Evolutionary conservation across 2,329 filamentous ascomycete genomes (phyloP).

Genomic region (Fusarium fracticaudum): DNA sequence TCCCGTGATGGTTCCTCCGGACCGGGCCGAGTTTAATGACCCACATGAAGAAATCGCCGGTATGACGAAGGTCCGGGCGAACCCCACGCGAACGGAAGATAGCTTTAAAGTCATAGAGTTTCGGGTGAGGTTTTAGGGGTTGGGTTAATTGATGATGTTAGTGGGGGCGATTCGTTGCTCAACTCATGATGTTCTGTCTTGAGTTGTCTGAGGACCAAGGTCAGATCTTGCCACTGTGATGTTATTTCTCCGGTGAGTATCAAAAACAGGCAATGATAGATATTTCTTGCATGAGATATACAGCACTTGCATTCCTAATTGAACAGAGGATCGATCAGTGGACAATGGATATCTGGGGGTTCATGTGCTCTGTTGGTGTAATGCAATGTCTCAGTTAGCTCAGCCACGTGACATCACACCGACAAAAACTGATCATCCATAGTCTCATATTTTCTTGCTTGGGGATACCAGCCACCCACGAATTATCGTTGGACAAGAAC

Average conservation of each 20-base stretch:
- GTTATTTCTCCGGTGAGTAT: not conserved
- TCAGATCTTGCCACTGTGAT: slow-evolving; percentile 15
- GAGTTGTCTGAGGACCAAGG: not conserved
- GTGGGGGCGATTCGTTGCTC: not conserved
- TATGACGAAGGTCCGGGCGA: slow-evolving; percentile 2
- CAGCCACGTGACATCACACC: slow-evolving; percentile 45
- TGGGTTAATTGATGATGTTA: not conserved
- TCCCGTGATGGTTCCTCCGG: slow-evolving; percentile 9
- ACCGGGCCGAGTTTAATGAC: slow-evolving; percentile 35
- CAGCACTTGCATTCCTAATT: not conserved
- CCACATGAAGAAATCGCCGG: slow-evolving; percentile 29
- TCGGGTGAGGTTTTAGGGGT: not conserved
- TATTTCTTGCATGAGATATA: slow-evolving; percentile 7
- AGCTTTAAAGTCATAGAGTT: not conserved
- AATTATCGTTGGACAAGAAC: slow-evolving; percentile 15
- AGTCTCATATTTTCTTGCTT: slow-evolving; percentile 7
- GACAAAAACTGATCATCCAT: slow-evolving; percentile 35
- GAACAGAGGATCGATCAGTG: not conserved
- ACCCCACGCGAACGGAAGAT: slow-evolving; percentile 8
- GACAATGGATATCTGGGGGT: not conserved
- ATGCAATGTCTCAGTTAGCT: slow-evolving; percentile 14
- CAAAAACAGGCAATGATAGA: not conserved
- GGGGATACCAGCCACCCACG: slow-evolving; percentile 32
- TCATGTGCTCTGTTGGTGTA: not conserved
- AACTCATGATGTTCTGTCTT: not conserved